Evolutionary conservation across 768 basidiomycete species (phyloP).

Genomic region (Macrolepiota dolichaula): DNA sequence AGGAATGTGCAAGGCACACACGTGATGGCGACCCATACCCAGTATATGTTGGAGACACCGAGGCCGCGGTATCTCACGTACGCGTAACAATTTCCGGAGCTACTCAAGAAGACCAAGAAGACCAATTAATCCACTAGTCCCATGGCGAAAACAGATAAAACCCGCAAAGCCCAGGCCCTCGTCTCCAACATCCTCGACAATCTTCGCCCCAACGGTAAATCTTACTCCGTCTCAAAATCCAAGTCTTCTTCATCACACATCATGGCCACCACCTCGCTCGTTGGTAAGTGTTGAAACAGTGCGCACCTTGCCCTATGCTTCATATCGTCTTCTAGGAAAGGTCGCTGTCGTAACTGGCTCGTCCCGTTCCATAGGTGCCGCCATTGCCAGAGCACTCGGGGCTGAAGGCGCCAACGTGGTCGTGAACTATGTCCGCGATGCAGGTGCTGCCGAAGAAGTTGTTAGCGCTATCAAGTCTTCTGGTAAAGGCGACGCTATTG

Average conservation of each 20-base stretch:
- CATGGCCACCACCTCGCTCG: slow-evolving; percentile 12
- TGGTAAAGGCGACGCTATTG: slow-evolving; percentile 41
- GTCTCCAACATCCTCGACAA: slow-evolving; percentile 14
- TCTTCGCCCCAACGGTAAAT: slow-evolving; percentile 12
- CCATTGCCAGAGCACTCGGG: slow-evolving; percentile 50
- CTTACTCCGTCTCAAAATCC: background rate
- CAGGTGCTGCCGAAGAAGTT: slow-evolving; percentile 40
- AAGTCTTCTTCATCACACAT: background rate
- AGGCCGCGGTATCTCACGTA: slow-evolving; percentile 8
- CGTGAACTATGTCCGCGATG: slow-evolving; percentile 49
- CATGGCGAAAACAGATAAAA: slow-evolving; percentile 9
- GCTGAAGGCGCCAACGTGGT: slow-evolving; percentile 55
- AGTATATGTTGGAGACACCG: slow-evolving; percentile 9
- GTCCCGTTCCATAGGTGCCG: slow-evolving; percentile 57
- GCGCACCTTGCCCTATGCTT: background rate
- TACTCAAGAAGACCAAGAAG: background rate
- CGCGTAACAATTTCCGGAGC: slow-evolving; percentile 6
- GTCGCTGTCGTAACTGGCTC: slow-evolving; percentile 62
- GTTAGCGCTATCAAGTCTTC: slow-evolving; percentile 44
- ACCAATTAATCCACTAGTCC: slow-evolving; percentile 2
- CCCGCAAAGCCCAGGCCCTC: slow-evolving; percentile 8
- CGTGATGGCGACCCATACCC: slow-evolving; percentile 2
- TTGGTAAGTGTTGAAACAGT: background rate
- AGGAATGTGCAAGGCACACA: slow-evolving; percentile 5
- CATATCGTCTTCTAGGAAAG: slow-evolving; percentile 29